These are phyloP conservation scores for Alternaria tenuissima DNA, from an alignment of 2,329 filamentous ascomycete genomes.

Conservation along the genomic window DNA sequence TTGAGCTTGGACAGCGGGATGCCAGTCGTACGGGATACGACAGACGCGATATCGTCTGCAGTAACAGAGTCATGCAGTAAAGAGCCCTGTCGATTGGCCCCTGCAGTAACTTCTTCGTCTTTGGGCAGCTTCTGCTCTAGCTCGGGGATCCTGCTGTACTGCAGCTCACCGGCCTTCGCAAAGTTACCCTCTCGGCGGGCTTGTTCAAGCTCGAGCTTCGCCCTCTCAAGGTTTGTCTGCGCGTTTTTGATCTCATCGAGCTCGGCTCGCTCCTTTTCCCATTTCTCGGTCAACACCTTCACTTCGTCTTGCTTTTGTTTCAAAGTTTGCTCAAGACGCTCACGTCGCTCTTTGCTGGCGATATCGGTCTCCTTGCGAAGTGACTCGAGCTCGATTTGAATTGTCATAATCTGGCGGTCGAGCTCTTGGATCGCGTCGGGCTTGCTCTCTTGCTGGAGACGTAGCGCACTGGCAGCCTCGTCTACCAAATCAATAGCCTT, in stretches of 20 bases:
- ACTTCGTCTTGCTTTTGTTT: constrained; percentile 80
- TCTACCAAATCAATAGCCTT: constrained; percentile 98
- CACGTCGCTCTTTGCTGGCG: constrained; percentile 83
- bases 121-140: constrained; percentile 81
- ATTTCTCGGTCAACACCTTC: constrained; percentile 76
- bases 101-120: constrained; percentile 63
- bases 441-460: constrained; percentile 95
- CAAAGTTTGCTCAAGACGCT: constrained; percentile 81
- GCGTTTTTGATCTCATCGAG: constrained; percentile 87
- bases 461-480: constrained; percentile 88
- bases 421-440: constrained; percentile 92
- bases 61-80: constrained; percentile 95
- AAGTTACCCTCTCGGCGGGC: constrained; percentile 91
- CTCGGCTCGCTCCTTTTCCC: constrained; percentile 88
- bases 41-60: constrained; percentile 89
- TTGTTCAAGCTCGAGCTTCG: constrained; percentile 83
- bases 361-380: constrained; percentile 93
- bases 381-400: constrained; percentile 96
- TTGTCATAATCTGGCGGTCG: constrained; percentile 94
- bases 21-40: constrained; percentile 89
- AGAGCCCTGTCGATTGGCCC: constrained; percentile 56
- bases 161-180: constrained; percentile 85
- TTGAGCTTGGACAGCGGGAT: constrained; percentile 94
- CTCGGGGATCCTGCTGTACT: constrained; percentile 85
- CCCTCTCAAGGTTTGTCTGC: constrained; percentile 87